Evolutionary conservation across 2,329 filamentous ascomycete species (phyloP).

Genomic region (Exophiala sp.): DNA sequence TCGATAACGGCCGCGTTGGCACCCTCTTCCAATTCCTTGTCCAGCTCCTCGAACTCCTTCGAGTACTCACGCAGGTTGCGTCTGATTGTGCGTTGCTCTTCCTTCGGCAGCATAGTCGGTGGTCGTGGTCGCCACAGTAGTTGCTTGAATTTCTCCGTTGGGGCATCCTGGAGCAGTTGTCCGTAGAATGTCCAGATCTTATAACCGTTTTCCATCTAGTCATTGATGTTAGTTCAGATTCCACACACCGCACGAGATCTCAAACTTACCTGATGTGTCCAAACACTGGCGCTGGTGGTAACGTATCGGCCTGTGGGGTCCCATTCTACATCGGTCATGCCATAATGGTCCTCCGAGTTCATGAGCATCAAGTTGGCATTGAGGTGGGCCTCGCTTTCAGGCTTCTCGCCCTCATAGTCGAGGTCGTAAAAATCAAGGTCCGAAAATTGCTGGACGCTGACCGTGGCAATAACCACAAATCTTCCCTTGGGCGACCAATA

Average conservation of each 20-base stretch:
- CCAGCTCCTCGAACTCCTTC: conserved; percentile 90
- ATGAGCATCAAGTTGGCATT: conserved; percentile 93
- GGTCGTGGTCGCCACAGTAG: conserved; percentile 92
- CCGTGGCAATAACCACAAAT: conserved; percentile 90
- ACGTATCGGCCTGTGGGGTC: conserved; percentile 94
- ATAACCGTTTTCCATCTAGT: conserved; percentile 97
- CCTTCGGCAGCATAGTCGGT: conserved; percentile 84
- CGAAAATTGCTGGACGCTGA: conserved; percentile 87
- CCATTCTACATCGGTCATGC: conserved; percentile 97
- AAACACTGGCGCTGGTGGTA: conserved; percentile 85
- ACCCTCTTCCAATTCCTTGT: conserved; percentile 86
- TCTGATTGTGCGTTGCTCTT: conserved; percentile 95
- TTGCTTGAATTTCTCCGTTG: conserved; percentile 96
- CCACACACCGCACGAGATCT: not conserved
- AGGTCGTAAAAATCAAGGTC: conserved; percentile 98
- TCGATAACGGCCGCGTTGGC: conserved; percentile 94
- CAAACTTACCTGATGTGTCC: conserved; percentile 83
- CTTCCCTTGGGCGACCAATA: conserved; percentile 97
- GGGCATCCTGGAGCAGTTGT: conserved; percentile 81
- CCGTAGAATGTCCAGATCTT: conserved; percentile 97
- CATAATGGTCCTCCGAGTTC: conserved; percentile 92
- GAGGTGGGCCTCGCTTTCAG: conserved; percentile 87
- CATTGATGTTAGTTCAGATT: conserved; percentile 24
- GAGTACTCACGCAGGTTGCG: conserved; percentile 98
- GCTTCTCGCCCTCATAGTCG: conserved; percentile 96